Percentiles rank a stretch among this genome's conserved stretches.
Conservation (phyloP, 1,139 yeast genomes). For the Meyerozyma athensensis region DNA sequence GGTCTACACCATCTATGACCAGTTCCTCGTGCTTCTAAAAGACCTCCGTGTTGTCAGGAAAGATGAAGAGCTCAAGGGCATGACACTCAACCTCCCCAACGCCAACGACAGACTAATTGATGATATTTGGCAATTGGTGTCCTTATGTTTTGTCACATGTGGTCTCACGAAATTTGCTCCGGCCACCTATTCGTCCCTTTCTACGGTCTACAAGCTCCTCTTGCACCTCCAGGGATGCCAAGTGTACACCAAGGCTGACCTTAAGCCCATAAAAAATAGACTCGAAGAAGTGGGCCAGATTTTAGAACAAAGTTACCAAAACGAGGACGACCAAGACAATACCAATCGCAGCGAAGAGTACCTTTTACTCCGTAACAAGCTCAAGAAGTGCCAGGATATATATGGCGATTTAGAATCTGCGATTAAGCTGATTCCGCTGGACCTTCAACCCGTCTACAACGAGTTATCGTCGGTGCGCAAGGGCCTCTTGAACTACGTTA, state of each 20-base stretch:
- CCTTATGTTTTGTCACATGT: slow-evolving; percentile 83
- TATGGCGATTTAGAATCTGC: slow-evolving; percentile 48
- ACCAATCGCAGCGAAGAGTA: slow-evolving; percentile 46
- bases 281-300: slow-evolving; percentile 63
- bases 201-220: slow-evolving; percentile 77
- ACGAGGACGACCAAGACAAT: slow-evolving; percentile 23
- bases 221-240: slow-evolving; percentile 77
- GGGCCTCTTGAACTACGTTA: slow-evolving; percentile 29
- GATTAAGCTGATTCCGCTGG: slow-evolving; percentile 53
- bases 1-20: slow-evolving; percentile 51
- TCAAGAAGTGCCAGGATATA: slow-evolving; percentile 52
- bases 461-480: slow-evolving; percentile 37
- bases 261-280: slow-evolving; percentile 68
- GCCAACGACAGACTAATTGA: slow-evolving; percentile 70
- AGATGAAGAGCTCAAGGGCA: slow-evolving; percentile 45
- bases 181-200: slow-evolving; percentile 83
- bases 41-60: slow-evolving; percentile 46
- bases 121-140: slow-evolving; percentile 82
- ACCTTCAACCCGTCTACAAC: slow-evolving; percentile 48
- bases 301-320: slow-evolving; percentile 35
- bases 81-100: slow-evolving; percentile 34
- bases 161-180: slow-evolving; percentile 89
- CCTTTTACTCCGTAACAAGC: slow-evolving; percentile 51
- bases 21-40: slow-evolving; percentile 47
- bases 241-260: slow-evolving; percentile 79